Base-by-base conservation (phyloP, 140 eudicot species). In the Ambrosia hybrid region DNA sequence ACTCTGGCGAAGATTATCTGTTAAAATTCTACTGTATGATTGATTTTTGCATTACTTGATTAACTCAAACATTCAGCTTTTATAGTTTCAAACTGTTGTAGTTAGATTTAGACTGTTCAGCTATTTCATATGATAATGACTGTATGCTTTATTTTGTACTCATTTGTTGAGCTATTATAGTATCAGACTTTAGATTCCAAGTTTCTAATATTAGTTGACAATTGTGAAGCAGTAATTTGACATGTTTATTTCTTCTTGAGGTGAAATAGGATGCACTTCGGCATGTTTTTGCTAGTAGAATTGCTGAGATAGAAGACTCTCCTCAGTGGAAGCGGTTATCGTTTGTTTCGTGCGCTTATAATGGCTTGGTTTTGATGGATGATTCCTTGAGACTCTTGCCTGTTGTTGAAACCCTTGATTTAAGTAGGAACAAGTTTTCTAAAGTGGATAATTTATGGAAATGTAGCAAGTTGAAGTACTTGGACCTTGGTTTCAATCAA, bases 381-480 rank as follows among this genome's bases (percentile, higher is more conserved):
- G 98, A 93, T 81, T 90, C 97, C 9, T 83, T 93, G 85, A 87
- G 86, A 69, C 97, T 93, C 46, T 92, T 93, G 74, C 96, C 94
- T 26, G 89, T 67, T 62, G 88, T 87, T 65, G 97, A 93, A 81
- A 93, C 93, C 14, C 95, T 93, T 80, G 98, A 93, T 84, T 83
- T 93, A 60, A 90, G 98, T 74, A 71, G 98, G 71, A 93, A 93
- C 84, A 93, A 90, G 91, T 87, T 93, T 66, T 76, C 95, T 57
- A 93, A 88, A 82, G 96, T 85, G 76, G 91, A 93, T 86, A 89
- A 93, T 76, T 87, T 93, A 45, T 80, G 84, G 77, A 87, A 79
- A 16, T 89, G 98, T 73, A 73, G 83, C 76, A 90, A 79, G 74
- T 67, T 93, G 79, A 87, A 85, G 80, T 93, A 93, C 73, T 80